Percentiles rank a stretch among this genome's conserved stretches.
Conservation (phyloP, 345 rosid species). For the Gossypium anomalum region DNA sequence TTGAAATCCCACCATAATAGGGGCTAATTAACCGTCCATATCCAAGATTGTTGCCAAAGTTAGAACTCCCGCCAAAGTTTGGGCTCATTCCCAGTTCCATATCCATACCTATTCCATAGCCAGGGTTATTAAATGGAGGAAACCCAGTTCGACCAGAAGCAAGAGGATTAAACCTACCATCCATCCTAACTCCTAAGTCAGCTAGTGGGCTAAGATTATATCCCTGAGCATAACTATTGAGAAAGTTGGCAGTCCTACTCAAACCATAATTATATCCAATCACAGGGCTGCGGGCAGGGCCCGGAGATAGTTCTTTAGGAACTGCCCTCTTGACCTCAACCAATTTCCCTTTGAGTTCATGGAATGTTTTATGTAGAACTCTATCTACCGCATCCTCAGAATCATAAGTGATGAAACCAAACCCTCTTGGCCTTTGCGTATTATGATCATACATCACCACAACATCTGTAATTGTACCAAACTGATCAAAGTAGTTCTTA, state of each 20-base stretch:
- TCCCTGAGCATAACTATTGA: constrained; percentile 49
- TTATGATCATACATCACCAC: constrained; percentile 99
- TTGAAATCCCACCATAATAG: constrained; percentile 51
- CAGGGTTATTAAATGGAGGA: constrained; percentile 48
- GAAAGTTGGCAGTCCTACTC: constrained; percentile 65
- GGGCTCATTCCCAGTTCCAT: constrained; percentile 63
- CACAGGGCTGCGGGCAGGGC: constrained; percentile 64
- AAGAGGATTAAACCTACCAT: constrained; percentile 65
- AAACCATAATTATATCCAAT: constrained; percentile 62
- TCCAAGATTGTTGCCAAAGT: constrained; percentile 54
- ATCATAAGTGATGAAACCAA: constrained; percentile 95
- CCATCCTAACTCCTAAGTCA: constrained; percentile 58
- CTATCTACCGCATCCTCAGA: constrained; percentile 85
- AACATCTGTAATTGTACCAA: constrained; percentile 82
- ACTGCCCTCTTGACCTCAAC: constrained; percentile 98
- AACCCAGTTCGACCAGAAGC: constrained; percentile 59
- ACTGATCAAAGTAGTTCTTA: constrained; percentile 68
- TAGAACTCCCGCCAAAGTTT: constrained; percentile 55
- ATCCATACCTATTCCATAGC: constrained; percentile 67
- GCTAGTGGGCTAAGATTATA: constrained; percentile 36
- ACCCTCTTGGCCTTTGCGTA: constrained; percentile 96
- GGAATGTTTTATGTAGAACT: constrained; percentile 84
- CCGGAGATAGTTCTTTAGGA: constrained; percentile 70
- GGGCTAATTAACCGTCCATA: constrained; percentile 60
- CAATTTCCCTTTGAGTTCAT: constrained; percentile 94